phyloP scores from a whole-genome alignment of 331 rosid species.

The Cydonia oblonga region DNA sequence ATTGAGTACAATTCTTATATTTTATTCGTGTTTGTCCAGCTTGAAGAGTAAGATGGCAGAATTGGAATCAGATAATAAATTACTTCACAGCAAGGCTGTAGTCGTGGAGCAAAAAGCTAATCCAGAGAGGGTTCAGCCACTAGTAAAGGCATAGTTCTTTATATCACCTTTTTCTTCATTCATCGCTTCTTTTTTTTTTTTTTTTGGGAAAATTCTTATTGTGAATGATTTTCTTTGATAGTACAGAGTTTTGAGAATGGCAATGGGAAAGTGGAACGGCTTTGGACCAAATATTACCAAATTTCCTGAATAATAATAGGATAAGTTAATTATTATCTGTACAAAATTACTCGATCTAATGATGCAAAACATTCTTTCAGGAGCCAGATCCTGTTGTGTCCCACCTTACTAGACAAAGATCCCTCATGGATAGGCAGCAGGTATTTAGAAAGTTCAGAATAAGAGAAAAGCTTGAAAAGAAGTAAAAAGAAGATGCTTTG shows the following conservation, averaged over 20 bases:
- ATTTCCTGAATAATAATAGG: not conserved
- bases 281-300: slow-evolving; percentile 33
- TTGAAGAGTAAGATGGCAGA: slow-evolving; percentile 49
- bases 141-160: slow-evolving; percentile 33
- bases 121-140: slow-evolving; percentile 19
- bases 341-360: not conserved
- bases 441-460: slow-evolving; percentile 23
- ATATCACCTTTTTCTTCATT: not conserved
- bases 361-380: slow-evolving; percentile 23
- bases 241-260: slow-evolving; percentile 51
- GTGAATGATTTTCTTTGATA: slow-evolving; percentile 9
- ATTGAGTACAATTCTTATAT: slow-evolving; percentile 2
- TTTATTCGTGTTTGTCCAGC: slow-evolving; percentile 22
- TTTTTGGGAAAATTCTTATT: not conserved
- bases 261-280: slow-evolving; percentile 30
- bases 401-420: slow-evolving; percentile 51
- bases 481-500: no score
- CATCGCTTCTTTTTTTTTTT: not conserved
- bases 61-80: slow-evolving; percentile 61
- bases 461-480: not conserved
- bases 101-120: slow-evolving; percentile 28
- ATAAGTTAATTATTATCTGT: not conserved
- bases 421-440: slow-evolving; percentile 82
- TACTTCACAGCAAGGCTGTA: slow-evolving; percentile 36
- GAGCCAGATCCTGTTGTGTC: slow-evolving; percentile 38